Conservation (phyloP, 2,329 filamentous ascomycete genomes). For the Purpureocillium lavendulum region DNA sequence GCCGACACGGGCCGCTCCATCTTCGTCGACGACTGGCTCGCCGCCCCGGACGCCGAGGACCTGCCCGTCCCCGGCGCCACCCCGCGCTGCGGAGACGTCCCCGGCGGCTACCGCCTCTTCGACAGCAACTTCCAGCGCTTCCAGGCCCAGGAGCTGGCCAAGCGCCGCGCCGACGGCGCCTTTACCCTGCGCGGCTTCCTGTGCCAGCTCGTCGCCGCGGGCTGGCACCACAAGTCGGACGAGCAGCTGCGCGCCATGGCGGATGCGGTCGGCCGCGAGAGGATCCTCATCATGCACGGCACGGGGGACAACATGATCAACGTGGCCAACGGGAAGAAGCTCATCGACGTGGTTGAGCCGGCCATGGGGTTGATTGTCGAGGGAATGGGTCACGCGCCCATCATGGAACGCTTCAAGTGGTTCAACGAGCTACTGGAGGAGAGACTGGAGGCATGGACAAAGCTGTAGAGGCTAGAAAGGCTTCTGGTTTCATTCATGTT, state of each 20-base stretch:
- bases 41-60: constrained; percentile 46
- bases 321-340: constrained; percentile 57
- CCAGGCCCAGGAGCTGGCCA: constrained; percentile 68
- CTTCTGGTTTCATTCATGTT: no score
- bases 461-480: constrained; percentile 22
- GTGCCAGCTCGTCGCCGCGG: constrained; percentile 69
- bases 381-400: constrained; percentile 66
- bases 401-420: constrained; percentile 62
- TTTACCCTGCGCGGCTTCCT: constrained; percentile 64
- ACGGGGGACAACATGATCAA: constrained; percentile 71
- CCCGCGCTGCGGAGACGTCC: constrained; percentile 23
- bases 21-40: constrained; percentile 58
- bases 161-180: constrained; percentile 50
- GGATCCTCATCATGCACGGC: constrained; percentile 74
- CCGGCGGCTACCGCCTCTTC: constrained; percentile 44
- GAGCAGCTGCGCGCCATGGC: constrained; percentile 57
- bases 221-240: constrained; percentile 68
- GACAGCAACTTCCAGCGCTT: constrained; percentile 74
- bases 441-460: constrained; percentile 43
- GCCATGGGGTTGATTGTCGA: constrained; percentile 55
- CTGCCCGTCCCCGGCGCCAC: constrained; percentile 38
- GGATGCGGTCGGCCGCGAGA: constrained; percentile 59
- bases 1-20: constrained; percentile 55
- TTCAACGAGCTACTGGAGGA: constrained; percentile 57
- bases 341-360: constrained; percentile 58